These are phyloP conservation scores for Boletus pseudopeckii DNA, from an alignment of 768 basidiomycete genomes.

Conservation along the genomic window DNA sequence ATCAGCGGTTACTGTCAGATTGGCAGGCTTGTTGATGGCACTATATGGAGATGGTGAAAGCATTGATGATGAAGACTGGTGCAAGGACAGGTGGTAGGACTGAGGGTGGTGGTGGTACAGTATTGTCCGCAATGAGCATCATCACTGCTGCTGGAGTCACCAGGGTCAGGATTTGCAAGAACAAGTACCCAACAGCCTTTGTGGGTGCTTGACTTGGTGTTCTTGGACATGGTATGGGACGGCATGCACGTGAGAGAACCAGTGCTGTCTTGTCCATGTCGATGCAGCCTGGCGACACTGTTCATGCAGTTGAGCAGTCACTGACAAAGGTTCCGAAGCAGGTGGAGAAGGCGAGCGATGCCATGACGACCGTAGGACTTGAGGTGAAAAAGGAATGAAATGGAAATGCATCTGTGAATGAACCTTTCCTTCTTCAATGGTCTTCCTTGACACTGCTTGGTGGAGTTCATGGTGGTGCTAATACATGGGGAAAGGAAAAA, in stretches of 20 bases:
- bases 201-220: constrained; percentile 39
- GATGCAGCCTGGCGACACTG: constrained; percentile 33
- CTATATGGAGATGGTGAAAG: constrained; percentile 20
- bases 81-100: constrained; percentile 25
- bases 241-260: constrained; percentile 47
- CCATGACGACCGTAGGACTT: constrained; percentile 32
- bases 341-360: constrained; percentile 41
- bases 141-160: constrained; percentile 39
- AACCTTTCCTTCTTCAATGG: constrained; percentile 27
- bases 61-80: constrained; percentile 26
- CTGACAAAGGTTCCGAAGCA: constrained; percentile 31
- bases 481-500: constrained; percentile 33
- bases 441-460: constrained; percentile 21
- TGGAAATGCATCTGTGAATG: constrained; percentile 44
- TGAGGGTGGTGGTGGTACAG: constrained; percentile 15
- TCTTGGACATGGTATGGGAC: constrained; percentile 56
- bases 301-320: constrained; percentile 28
- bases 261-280: constrained; percentile 44
- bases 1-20: constrained; percentile 37
- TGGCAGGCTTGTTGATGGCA: constrained; percentile 15
- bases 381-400: constrained; percentile 37
- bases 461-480: constrained; percentile 27
- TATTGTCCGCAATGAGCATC: constrained; percentile 29
- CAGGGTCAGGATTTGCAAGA: constrained; percentile 61
- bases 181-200: constrained; percentile 44